A percentile compares a stretch with the other conserved stretches of the same genome.
Conservation (phyloP, 805 yeast species). For the Kazachstania bromeliacearum region DNA sequence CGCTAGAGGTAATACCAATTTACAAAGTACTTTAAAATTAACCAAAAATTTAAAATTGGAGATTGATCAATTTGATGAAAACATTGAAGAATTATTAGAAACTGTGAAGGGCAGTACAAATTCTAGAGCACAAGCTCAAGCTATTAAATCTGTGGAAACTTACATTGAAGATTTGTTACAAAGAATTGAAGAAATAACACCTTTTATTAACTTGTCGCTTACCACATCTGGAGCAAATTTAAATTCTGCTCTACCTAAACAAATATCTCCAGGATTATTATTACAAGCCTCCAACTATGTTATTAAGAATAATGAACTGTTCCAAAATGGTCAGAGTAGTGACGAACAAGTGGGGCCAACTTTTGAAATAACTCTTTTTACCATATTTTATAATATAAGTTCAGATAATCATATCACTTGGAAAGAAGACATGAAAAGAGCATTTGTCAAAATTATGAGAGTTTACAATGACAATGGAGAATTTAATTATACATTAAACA, state of each 20-base stretch:
- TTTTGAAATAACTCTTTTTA: constrained; percentile 48
- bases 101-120: constrained; percentile 25
- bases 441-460: constrained; percentile 36
- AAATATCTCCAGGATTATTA: constrained; percentile 54
- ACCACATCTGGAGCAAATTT: constrained; percentile 61
- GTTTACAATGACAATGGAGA: constrained; percentile 6
- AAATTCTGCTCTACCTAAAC: constrained; percentile 38
- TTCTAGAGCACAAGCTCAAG: constrained; percentile 22
- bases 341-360: constrained; percentile 45
- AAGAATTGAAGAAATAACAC: constrained; percentile 59
- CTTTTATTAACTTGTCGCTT: constrained; percentile 54
- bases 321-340: background rate
- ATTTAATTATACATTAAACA: constrained; percentile 37
- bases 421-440: constrained; percentile 63
- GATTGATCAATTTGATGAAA: constrained; percentile 47
- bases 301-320: constrained; percentile 13
- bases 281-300: constrained; percentile 51
- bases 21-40: constrained; percentile 45
- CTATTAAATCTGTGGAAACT: constrained; percentile 38
- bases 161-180: constrained; percentile 40
- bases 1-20: constrained; percentile 50
- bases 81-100: constrained; percentile 34
- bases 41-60: constrained; percentile 48
- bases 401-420: constrained; percentile 41
- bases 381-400: constrained; percentile 53